phyloP scores from a whole-genome alignment of 306 rosid genomes.

The Myrica gale region DNA sequence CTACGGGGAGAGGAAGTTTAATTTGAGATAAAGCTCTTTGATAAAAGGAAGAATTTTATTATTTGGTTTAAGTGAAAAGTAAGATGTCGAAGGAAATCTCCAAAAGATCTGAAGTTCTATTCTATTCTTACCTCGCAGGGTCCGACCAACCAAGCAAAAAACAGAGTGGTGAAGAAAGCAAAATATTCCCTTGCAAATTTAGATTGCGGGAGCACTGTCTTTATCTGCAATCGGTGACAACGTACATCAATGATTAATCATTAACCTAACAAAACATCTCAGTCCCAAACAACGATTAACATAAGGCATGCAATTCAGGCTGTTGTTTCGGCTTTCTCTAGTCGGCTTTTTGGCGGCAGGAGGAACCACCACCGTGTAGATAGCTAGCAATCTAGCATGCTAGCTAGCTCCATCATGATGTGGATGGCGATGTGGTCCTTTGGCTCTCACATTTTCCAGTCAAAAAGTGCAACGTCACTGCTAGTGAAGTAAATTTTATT shows the following conservation, averaged over 20 bases:
- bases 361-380: not conserved
- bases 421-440: too few relatives aligned
- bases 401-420: too few relatives aligned
- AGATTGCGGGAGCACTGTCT: constrained; percentile 58
- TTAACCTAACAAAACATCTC: not conserved
- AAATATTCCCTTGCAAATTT: constrained; percentile 67
- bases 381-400: not conserved
- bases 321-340: not conserved
- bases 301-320: not conserved
- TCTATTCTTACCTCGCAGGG: constrained; percentile 64
- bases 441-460: too few relatives aligned
- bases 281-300: not conserved
- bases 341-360: not conserved
- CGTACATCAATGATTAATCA: constrained; percentile 14
- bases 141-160: constrained; percentile 90
- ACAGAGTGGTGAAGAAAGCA: constrained; percentile 69
- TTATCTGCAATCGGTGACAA: constrained; percentile 51
- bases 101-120: not conserved
- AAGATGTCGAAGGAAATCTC: constrained; percentile 1
- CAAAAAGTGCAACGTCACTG: too few relatives aligned
- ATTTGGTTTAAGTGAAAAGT: too few relatives aligned
- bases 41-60: too few relatives aligned
- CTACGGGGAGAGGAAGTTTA: too few relatives aligned
- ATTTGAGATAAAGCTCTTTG: too few relatives aligned
- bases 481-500: too few relatives aligned